Evolutionary conservation across 331 rosid species (phyloP).

Genomic region (Malus hybrid): DNA sequence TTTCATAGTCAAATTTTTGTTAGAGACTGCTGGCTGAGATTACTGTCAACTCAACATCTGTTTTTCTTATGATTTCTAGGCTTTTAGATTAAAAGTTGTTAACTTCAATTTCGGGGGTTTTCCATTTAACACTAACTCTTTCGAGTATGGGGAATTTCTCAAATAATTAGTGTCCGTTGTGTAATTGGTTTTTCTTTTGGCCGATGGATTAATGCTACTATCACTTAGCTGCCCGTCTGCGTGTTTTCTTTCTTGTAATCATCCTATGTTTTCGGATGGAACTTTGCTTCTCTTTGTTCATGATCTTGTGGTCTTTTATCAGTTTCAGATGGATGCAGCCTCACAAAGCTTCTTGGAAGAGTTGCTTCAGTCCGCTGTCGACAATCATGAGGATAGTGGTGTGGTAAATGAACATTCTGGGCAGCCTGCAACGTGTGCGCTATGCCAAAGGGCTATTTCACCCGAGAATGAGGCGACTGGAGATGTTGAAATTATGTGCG

Average conservation of each 20-base stretch:
- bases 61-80: background rate
- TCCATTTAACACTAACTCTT: no score
- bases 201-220: background rate
- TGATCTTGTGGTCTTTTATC: slow-evolving; percentile 9
- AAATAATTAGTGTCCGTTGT: background rate
- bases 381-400: slow-evolving; percentile 10
- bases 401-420: slow-evolving; percentile 19
- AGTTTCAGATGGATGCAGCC: slow-evolving; percentile 53
- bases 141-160: background rate
- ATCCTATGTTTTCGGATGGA: background rate
- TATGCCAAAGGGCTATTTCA: slow-evolving; percentile 46
- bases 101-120: background rate
- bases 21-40: background rate
- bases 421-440: slow-evolving; percentile 43
- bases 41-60: background rate
- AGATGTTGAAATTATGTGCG: slow-evolving; percentile 54
- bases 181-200: background rate
- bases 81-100: background rate
- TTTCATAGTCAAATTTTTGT: background rate
- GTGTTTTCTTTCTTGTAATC: background rate
- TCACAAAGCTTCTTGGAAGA: slow-evolving; percentile 30
- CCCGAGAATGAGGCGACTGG: slow-evolving; percentile 38
- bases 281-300: background rate
- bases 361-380: slow-evolving; percentile 25
- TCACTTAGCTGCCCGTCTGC: background rate